A percentile compares a stretch with the other conserved stretches of the same genome.
Evolutionary conservation across 2,329 filamentous ascomycete species (phyloP).

Genomic region (Chalara sp.): DNA sequence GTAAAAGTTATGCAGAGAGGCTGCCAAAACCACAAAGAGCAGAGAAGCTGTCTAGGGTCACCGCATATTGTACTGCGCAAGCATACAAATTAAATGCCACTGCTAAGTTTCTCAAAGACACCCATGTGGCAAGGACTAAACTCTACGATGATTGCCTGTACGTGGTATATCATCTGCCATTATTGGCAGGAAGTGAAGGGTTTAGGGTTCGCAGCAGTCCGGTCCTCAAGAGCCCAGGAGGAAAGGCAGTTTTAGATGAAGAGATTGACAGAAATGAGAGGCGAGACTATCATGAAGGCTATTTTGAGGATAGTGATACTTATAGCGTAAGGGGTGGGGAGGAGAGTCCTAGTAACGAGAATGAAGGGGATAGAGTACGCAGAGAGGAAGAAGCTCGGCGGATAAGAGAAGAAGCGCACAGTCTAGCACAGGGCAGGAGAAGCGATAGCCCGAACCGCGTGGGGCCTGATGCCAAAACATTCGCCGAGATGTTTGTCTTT

Average conservation of each 20-base stretch:
- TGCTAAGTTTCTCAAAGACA: conserved; percentile 81
- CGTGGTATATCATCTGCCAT: conserved; percentile 85
- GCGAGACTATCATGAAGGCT: conserved; percentile 84
- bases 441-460: conserved; percentile 50
- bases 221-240: conserved; percentile 85
- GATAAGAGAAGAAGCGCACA: conserved; percentile 29
- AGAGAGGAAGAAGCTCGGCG: conserved; percentile 26
- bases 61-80: conserved; percentile 93
- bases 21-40: conserved; percentile 81
- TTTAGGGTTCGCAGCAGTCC: conserved; percentile 86
- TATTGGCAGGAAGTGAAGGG: conserved; percentile 79
- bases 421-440: conserved; percentile 32
- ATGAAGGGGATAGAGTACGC: conserved; percentile 25
- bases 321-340: conserved; percentile 40
- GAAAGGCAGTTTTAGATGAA: conserved; percentile 86
- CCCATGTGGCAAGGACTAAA: conserved; percentile 88
- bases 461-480: conserved; percentile 65
- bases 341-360: conserved; percentile 37
- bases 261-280: conserved; percentile 93
- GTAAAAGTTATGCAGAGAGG: conserved; percentile 92
- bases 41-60: conserved; percentile 82
- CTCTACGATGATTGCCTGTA: conserved; percentile 97
- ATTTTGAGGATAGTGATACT: conserved; percentile 66
- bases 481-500: conserved; percentile 95
- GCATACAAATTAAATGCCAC: conserved; percentile 84